Base-by-base conservation (phyloP, 108 stramenopile genomes). In the Skeletonema marinoi region DNA sequence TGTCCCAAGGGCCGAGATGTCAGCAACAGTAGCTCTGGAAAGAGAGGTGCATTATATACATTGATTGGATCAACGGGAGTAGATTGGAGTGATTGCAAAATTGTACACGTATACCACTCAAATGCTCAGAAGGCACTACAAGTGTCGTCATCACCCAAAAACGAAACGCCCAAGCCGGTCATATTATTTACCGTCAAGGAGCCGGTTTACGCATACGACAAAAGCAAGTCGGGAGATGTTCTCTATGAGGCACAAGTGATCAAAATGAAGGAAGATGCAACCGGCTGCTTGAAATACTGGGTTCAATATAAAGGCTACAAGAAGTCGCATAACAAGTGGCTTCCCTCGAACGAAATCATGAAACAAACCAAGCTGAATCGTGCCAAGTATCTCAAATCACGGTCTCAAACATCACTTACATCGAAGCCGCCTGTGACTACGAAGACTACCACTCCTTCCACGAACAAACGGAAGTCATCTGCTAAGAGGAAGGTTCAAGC, bases 171-270 rank as follows among this genome's bases (percentile, higher is more conserved):
- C 0, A 56, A 8, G 54, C 54, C 54, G 7, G 54, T 29, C n/a
- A 56, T 25, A 9, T 56, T 25, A 9, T 56, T 56, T 56, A 3
- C 5, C 21, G 35, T 71, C 59, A 71, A 71, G 7, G 70, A 71
- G 50, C 16, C 17, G n/a, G 60, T 75, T 61, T 75, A 61, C 38
- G 74, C 68, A 4, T 69, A 59, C 17, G 54, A 70, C 32, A 70
- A 71, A 70, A 12, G 33, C 16, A 50, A 60, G 32, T 56, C 54
- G 10, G 54, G 50, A 51, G 17, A 17, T 51, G 50, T 51, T 51
- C 67, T 75, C n/a, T 68, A 68, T 36, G 33, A 56, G 17, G 74
- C 74, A 3, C 70, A 69, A 60, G 56, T 75, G 29, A 46, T 60
- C 29, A 70, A 36, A 60, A 31, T 25, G n/a, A 74, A 33, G 29